phyloP scores from a whole-genome alignment of 257 asterid species.

The Verbascum thapsus region DNA sequence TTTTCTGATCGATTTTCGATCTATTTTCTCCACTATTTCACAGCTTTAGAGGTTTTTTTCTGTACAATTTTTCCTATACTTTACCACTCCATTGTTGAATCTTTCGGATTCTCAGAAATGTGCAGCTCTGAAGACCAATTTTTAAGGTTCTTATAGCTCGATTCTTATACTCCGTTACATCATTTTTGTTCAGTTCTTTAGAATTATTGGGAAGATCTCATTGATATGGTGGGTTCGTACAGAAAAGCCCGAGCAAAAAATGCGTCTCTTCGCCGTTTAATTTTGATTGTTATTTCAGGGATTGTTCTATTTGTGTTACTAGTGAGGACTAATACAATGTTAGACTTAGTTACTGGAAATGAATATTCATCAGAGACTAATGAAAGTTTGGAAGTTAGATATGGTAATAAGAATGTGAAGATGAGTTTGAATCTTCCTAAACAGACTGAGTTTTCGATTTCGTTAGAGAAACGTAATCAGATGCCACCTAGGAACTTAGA shows the following conservation, averaged over 20 bases:
- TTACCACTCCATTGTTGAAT: too few relatives aligned
- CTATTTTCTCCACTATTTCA: too few relatives aligned
- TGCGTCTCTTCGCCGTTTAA: constrained; percentile 57
- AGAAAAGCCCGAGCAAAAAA: constrained; percentile 59
- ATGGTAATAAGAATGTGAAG: constrained; percentile 30
- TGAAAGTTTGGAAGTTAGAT: constrained; percentile 30
- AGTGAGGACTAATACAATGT: constrained; percentile 46
- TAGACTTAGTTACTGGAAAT: constrained; percentile 39
- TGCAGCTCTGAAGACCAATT: too few relatives aligned
- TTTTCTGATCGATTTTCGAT: too few relatives aligned
- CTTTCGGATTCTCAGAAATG: too few relatives aligned
- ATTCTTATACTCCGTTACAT: too few relatives aligned
- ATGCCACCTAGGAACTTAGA: constrained; percentile 77
- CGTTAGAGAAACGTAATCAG: constrained; percentile 56
- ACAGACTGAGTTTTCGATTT: constrained; percentile 66
- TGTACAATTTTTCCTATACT: too few relatives aligned
- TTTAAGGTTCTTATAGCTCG: too few relatives aligned
- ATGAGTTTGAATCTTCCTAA: constrained; percentile 50
- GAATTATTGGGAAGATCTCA: constrained; percentile 21
- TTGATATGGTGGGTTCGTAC: constrained; percentile 47
- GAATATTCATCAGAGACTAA: constrained; percentile 41
- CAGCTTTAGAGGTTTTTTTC: too few relatives aligned
- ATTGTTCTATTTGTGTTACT: constrained; percentile 46
- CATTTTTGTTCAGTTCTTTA: background rate
- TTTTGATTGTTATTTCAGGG: constrained; percentile 53